Percentiles rank a stretch among this genome's conserved stretches.
Conservation (phyloP, 768 basidiomycete species). For the Leccinellum luteum region DNA sequence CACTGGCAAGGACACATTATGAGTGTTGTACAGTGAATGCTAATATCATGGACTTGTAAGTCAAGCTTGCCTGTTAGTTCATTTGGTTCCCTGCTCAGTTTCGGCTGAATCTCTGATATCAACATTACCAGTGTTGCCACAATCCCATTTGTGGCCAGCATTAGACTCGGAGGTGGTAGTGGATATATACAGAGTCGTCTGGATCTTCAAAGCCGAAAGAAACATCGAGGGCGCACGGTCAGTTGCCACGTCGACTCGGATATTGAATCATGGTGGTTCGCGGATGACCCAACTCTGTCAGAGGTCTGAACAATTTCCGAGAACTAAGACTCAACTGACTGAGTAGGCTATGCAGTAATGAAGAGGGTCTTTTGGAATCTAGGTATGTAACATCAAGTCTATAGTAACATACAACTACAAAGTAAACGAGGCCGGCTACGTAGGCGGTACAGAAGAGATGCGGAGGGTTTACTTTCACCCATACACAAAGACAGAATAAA, state of each 20-base stretch:
- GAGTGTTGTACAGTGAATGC: too few species aligned
- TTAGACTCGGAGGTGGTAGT: conserved; percentile 25
- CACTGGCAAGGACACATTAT: too few species aligned
- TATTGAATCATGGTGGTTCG: background rate
- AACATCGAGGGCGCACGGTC: conserved; percentile 55
- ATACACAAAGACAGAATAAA: conserved; percentile 7
- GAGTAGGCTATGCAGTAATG: too few species aligned
- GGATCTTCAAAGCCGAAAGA: conserved; percentile 46
- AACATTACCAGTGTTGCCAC: conserved; percentile 4
- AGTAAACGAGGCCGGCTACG: conserved; percentile 3
- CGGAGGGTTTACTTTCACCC: conserved; percentile 9
- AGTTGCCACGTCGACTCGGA: conserved; percentile 29
- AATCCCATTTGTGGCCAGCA: conserved; percentile 26
- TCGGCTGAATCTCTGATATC: conserved; percentile 20
- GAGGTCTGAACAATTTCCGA: background rate
- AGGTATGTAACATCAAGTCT: too few species aligned
- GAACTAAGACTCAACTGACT: too few species aligned
- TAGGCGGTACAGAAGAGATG: conserved; percentile 11
- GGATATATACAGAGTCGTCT: conserved; percentile 23
- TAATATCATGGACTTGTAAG: too few species aligned
- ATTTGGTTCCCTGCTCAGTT: too few species aligned
- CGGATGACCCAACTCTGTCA: too few species aligned
- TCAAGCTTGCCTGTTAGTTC: too few species aligned
- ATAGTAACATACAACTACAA: background rate
- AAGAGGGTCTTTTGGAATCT: too few species aligned